Evolutionary conservation across 2,329 filamentous ascomycete genomes (phyloP).

Genomic region (Colletotrichum lindemuthianum): DNA sequence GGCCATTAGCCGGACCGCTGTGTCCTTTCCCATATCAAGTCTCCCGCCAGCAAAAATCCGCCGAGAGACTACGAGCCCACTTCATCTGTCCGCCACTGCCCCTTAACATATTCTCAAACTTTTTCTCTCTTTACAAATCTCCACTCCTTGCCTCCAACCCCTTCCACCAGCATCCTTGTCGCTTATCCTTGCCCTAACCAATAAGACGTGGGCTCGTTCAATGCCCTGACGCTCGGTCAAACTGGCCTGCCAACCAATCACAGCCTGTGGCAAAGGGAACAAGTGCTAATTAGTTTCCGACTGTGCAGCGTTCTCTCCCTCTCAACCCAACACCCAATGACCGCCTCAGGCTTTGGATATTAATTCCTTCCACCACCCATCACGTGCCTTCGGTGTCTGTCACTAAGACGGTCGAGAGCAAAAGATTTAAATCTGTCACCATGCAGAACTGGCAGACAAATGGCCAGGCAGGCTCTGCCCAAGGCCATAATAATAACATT

Average conservation of each 20-base stretch:
- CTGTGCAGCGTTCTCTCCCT: constrained; percentile 25
- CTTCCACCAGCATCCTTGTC: neutral
- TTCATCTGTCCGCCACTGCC: neutral
- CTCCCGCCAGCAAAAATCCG: neutral
- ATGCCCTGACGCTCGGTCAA: constrained; percentile 23
- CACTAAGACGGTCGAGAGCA: neutral
- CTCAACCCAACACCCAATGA: constrained; percentile 18
- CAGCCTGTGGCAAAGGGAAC: constrained; percentile 7
- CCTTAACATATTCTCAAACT: constrained; percentile 12
- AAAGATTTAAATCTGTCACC: constrained; percentile 5
- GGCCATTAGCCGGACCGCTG: constrained; percentile 22
- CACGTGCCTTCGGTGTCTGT: constrained; percentile 14
- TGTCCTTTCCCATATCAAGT: neutral
- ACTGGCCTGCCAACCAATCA: constrained; percentile 17
- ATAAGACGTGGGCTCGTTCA: constrained; percentile 8
- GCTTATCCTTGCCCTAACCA: constrained; percentile 3
- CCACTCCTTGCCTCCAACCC: neutral
- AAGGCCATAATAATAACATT: constrained; percentile 35
- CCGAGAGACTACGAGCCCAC: neutral
- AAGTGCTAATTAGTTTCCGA: constrained; percentile 30
- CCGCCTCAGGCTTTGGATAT: constrained; percentile 22
- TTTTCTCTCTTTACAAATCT: neutral
- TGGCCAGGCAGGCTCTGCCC: constrained; percentile 31
- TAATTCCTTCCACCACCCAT: constrained; percentile 10
- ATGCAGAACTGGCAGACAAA: constrained; percentile 38